phyloP scores from a whole-genome alignment of 495 filamentous ascomycete species.

The Lasiosphaeria hispida region DNA sequence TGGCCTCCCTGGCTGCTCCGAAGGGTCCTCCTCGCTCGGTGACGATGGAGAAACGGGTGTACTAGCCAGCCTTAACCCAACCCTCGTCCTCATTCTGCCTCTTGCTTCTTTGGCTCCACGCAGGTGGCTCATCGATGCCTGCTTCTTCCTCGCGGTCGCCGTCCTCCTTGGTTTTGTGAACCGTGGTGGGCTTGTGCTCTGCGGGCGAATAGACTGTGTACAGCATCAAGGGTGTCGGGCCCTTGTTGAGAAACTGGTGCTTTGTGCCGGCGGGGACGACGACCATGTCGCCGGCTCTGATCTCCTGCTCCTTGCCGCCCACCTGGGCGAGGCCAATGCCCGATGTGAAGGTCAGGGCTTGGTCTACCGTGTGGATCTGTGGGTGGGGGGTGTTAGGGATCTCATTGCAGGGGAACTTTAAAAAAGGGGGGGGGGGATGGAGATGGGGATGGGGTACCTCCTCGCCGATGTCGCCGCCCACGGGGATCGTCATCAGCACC shows the following conservation, averaged over 20 bases:
- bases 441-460: conserved; percentile 45
- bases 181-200: conserved; percentile 55
- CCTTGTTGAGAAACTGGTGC: conserved; percentile 65
- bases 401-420: background rate
- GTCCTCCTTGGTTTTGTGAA: conserved; percentile 61
- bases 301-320: conserved; percentile 55
- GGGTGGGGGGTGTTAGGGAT: conserved; percentile 12
- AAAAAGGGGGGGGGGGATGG: background rate
- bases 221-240: conserved; percentile 50
- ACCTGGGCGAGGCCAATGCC: conserved; percentile 57
- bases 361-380: conserved; percentile 54
- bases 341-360: conserved; percentile 62
- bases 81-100: conserved; percentile 56
- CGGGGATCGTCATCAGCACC: conserved; percentile 62
- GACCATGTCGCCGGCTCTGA: conserved; percentile 59
- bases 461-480: conserved; percentile 63
- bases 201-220: conserved; percentile 63
- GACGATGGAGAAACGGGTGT: no score
- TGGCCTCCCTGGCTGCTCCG: no score
- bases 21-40: no score
- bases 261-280: conserved; percentile 64
- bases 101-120: conserved; percentile 55
- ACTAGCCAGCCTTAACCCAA: conserved; percentile 41
- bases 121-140: conserved; percentile 59
- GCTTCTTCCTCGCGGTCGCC: conserved; percentile 59